Base-by-base conservation (phyloP, 225 moss, liverwort and hornwort genomes). In the Asterella californica region DNA sequence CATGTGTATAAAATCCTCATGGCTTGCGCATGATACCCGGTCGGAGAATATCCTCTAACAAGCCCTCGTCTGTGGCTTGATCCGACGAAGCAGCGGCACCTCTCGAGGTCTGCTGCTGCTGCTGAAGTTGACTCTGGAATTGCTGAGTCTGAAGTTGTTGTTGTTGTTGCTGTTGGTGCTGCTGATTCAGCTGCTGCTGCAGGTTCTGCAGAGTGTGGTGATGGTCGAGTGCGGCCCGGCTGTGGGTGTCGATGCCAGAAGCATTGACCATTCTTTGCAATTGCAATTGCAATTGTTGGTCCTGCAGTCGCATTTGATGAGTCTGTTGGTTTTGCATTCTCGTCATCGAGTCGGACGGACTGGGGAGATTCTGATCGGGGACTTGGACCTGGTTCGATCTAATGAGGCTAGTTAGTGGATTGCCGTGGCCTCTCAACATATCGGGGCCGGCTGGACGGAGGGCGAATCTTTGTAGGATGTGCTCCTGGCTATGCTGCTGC, bases 41-140 rank as follows among this genome's bases (percentile, higher is more conserved):
- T 45, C 82, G 68, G 1, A 75, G 37, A 15, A 86, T 83, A 42
- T 86, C 86, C 81, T 86, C 86, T 19, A 86, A 71, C 25, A 86
- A 72, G 15, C 86, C 86, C 22, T 79, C 77, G 27, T 83, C 80
- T 1, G 46, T 53, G 70, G 52, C 50, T 68, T 86, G 82, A 74
- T 60, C 67, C 2, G 46, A 2, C 36, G 63, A 30, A 3, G 79
- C 59, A 50, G 34, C n/a, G 37, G 25, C 71, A 47, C 57, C 45
- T 36, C 69, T 50, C 10, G 25, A n/a, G 25, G 22, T 24, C 37
- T 79, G 72, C 27, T 80, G 72, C 33, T 80, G 80, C 27, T 72
- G 70, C 72, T 72, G 72, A 17, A 36, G 38, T 70, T 79, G 79
- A 21, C 70, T 52, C 36, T 79, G 79, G 21, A 61, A 64, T 32